A percentile compares a stretch with the other conserved stretches of the same genome.
phyloP scores from a whole-genome alignment of 805 yeast genomes.

The Candida berthetii region DNA sequence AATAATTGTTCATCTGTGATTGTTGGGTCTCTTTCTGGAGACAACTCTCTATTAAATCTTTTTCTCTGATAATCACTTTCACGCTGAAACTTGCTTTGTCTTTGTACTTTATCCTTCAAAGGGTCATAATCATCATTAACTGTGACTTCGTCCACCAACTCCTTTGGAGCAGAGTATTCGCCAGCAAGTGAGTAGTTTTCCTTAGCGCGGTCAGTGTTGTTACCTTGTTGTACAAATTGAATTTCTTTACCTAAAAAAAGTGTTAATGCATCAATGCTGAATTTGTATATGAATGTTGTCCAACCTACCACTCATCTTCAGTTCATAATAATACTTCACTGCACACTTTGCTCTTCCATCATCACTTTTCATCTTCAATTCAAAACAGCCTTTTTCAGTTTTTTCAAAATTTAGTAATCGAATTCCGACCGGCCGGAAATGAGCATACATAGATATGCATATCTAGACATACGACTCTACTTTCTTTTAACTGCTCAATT shows the following conservation, averaged over 20 bases:
- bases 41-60: slow-evolving; percentile 23
- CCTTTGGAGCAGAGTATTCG: slow-evolving; percentile 32
- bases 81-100: slow-evolving; percentile 24
- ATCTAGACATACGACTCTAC: too few relatives aligned
- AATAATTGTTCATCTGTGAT: slow-evolving; percentile 35
- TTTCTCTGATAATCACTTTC: slow-evolving; percentile 45
- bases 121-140: slow-evolving; percentile 24
- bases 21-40: slow-evolving; percentile 22
- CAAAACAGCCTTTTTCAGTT: too few relatives aligned
- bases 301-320: background rate
- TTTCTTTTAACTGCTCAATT: too few relatives aligned
- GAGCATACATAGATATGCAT: too few relatives aligned
- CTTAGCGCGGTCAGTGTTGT: background rate
- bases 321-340: too few relatives aligned
- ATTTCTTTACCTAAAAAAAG: background rate
- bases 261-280: too few relatives aligned
- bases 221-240: background rate
- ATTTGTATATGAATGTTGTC: too few relatives aligned
- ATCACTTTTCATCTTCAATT: background rate
- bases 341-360: background rate
- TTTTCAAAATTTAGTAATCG: too few relatives aligned
- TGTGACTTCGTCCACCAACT: slow-evolving; percentile 19
- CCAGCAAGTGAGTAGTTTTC: slow-evolving; percentile 24
- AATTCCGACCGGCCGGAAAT: too few relatives aligned
- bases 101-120: slow-evolving; percentile 17